phyloP scores from a whole-genome alignment of 768 basidiomycete species.

The Gyrodon lividus region DNA sequence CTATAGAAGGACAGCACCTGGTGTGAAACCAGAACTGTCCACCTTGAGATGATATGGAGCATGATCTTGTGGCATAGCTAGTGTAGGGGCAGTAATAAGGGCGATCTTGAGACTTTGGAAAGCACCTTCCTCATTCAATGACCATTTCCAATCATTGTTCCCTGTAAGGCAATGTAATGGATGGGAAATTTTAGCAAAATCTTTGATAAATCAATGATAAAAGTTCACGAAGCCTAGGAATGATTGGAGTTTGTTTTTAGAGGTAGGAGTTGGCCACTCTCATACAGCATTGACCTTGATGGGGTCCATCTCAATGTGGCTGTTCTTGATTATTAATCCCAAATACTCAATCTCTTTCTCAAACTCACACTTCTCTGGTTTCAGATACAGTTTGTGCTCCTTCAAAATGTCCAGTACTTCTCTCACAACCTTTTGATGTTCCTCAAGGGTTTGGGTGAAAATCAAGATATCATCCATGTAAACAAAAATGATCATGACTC shows the following conservation, averaged over 20 bases:
- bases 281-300: slow-evolving; percentile 36
- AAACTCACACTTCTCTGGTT: neutral
- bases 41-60: slow-evolving; percentile 24
- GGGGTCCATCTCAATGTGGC: neutral
- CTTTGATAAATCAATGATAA: slow-evolving; percentile 33
- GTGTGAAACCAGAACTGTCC: slow-evolving; percentile 32
- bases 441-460: slow-evolving; percentile 26
- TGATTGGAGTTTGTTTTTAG: slow-evolving; percentile 33
- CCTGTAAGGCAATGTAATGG: slow-evolving; percentile 29
- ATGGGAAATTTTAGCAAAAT: slow-evolving; percentile 30
- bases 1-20: slow-evolving; percentile 32
- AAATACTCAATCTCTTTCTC: neutral
- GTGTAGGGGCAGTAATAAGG: slow-evolving; percentile 26
- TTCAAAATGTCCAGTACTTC: neutral
- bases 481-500: slow-evolving; percentile 27
- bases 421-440: slow-evolving; percentile 16
- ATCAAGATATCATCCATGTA: slow-evolving; percentile 46
- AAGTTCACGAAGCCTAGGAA: slow-evolving; percentile 45
- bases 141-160: slow-evolving; percentile 32
- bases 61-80: slow-evolving; percentile 12
- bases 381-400: neutral
- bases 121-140: slow-evolving; percentile 11
- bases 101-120: slow-evolving; percentile 32
- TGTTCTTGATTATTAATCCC: accelerated
- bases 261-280: slow-evolving; percentile 39